A percentile compares a stretch with the other conserved stretches of the same genome.
Conservation (phyloP, 495 filamentous ascomycete genomes). For the Cudoniella acicularis region DNA sequence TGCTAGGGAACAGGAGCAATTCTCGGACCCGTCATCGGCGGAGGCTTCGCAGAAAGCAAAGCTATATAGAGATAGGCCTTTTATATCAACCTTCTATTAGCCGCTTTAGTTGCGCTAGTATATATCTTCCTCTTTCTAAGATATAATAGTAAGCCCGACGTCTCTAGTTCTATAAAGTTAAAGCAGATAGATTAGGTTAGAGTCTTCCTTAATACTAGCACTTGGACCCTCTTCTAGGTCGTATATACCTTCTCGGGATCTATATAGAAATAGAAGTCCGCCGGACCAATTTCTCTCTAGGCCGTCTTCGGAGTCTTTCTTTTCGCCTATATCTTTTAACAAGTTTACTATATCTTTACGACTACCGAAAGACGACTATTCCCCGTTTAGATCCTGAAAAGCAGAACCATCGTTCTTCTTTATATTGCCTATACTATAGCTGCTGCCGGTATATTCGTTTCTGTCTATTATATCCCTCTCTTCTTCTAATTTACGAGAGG, state of each 20-base stretch:
- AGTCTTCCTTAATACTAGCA: slow-evolving; percentile 32
- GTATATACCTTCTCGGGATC: slow-evolving; percentile 48
- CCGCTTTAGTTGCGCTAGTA: slow-evolving; percentile 2
- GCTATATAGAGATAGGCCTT: slow-evolving; percentile 38
- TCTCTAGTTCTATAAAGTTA: neutral
- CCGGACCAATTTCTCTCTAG: slow-evolving; percentile 43
- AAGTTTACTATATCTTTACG: slow-evolving; percentile 47
- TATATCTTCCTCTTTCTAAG: slow-evolving; percentile 9
- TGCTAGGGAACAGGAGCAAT: slow-evolving; percentile 48
- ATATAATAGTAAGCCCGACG: slow-evolving; percentile 4
- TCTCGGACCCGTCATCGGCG: slow-evolving; percentile 40
- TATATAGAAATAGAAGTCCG: slow-evolving; percentile 40
- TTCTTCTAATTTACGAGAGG: slow-evolving; percentile 45
- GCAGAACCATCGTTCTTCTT: slow-evolving; percentile 34
- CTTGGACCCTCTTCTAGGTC: slow-evolving; percentile 32
- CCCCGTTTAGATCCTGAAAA: slow-evolving; percentile 44
- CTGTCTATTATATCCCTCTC: slow-evolving; percentile 49
- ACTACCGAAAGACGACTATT: slow-evolving; percentile 44
- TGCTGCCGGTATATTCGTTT: slow-evolving; percentile 31
- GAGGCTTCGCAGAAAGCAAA: slow-evolving; percentile 31
- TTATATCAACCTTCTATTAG: slow-evolving; percentile 20
- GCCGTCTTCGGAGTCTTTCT: slow-evolving; percentile 42
- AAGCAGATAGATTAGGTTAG: slow-evolving; percentile 26
- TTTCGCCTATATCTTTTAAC: slow-evolving; percentile 40
- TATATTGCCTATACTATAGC: slow-evolving; percentile 35